phyloP scores from a whole-genome alignment of 768 basidiomycete genomes.

The Phlebiopsis gigantea region DNA sequence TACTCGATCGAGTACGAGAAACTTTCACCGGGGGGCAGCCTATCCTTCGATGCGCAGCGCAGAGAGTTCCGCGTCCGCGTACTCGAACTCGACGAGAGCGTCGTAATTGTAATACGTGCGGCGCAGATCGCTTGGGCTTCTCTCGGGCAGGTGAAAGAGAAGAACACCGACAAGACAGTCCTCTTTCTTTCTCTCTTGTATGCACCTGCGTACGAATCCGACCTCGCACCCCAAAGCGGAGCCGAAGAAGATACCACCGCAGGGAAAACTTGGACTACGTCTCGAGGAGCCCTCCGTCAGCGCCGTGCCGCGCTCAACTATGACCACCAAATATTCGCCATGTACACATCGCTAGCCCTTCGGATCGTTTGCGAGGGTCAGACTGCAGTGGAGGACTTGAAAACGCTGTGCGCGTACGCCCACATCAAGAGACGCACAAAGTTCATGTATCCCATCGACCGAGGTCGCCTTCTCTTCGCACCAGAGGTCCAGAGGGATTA shows the following conservation, averaged over 20 bases:
- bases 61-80: conserved; percentile 47
- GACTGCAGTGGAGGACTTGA: conserved; percentile 34
- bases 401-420: conserved; percentile 32
- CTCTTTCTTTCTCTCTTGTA: conserved; percentile 40
- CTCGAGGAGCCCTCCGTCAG: conserved; percentile 21
- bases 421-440: conserved; percentile 14
- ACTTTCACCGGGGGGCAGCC: conserved; percentile 19
- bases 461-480: conserved; percentile 40
- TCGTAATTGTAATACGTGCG: conserved; percentile 39
- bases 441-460: conserved; percentile 34
- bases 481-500: conserved; percentile 26
- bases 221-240: not conserved
- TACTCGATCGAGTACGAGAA: conserved; percentile 59
- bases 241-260: not conserved
- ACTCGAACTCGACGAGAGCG: conserved; percentile 15
- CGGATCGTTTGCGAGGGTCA: conserved; percentile 40
- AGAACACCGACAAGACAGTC: conserved; percentile 8
- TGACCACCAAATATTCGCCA: conserved; percentile 38
- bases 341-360: conserved; percentile 48
- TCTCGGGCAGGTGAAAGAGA: conserved; percentile 23
- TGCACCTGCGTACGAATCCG: conserved; percentile 36
- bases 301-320: conserved; percentile 33
- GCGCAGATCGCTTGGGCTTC: conserved; percentile 39
- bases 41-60: conserved; percentile 36
- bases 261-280: not conserved